These are phyloP conservation scores for Chaetoceros tenuissimus DNA, from an alignment of 108 stramenopile genomes.

Conservation along the genomic window DNA sequence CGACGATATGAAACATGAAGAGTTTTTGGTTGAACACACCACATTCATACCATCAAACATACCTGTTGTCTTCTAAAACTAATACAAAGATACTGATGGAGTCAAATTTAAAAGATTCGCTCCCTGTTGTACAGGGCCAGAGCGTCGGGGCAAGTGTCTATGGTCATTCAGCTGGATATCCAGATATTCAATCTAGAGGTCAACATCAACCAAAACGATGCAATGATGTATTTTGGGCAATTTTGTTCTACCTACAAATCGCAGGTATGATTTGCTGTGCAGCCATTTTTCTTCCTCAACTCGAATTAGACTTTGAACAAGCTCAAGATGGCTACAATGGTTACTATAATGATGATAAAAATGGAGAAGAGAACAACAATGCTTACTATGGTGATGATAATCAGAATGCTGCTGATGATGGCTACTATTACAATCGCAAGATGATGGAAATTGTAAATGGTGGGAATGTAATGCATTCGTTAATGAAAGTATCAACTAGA, in stretches of 20 bases:
- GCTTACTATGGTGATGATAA: neutral
- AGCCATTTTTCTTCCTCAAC: slow-evolving; percentile 30
- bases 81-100: too few species aligned
- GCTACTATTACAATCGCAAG: neutral
- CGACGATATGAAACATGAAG: too few species aligned
- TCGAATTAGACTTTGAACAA: slow-evolving; percentile 17
- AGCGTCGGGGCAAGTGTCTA: too few species aligned
- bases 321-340: neutral
- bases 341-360: neutral
- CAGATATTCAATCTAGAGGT: slow-evolving; percentile 16
- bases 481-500: neutral
- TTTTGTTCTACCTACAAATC: slow-evolving; percentile 58
- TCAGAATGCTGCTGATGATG: neutral
- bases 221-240: slow-evolving; percentile 50
- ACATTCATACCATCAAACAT: too few species aligned
- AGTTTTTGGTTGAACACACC: too few species aligned
- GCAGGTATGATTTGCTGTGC: slow-evolving; percentile 32
- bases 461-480: neutral
- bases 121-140: too few species aligned
- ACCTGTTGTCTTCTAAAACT: too few species aligned
- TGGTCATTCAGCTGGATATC: neutral
- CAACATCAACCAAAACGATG: slow-evolving; percentile 40
- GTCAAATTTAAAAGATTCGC: too few species aligned
- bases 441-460: neutral
- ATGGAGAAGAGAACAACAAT: neutral